phyloP scores from a whole-genome alignment of 306 rosid genomes.

The Castanea sativa region DNA sequence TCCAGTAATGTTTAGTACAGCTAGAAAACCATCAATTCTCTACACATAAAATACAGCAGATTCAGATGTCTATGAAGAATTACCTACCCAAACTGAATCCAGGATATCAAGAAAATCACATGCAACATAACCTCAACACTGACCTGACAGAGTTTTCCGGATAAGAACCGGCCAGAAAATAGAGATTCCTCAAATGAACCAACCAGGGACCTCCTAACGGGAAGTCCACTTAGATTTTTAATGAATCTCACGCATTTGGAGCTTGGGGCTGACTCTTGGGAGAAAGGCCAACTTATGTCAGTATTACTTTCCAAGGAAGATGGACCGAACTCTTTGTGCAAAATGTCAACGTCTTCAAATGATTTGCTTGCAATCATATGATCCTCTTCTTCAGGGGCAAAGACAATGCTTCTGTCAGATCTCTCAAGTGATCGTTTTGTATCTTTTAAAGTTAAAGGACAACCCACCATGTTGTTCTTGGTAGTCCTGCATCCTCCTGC shows the following conservation, averaged over 20 bases:
- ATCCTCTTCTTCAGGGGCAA: slow-evolving; percentile 41
- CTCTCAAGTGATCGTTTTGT: slow-evolving; percentile 35
- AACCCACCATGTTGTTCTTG: slow-evolving; percentile 38
- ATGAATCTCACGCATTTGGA: slow-evolving; percentile 50
- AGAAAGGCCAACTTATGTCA: slow-evolving; percentile 37
- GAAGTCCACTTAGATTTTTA: slow-evolving; percentile 82
- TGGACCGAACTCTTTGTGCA: slow-evolving; percentile 54
- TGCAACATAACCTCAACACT: slow-evolving; percentile 21
- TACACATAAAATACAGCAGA: slow-evolving; percentile 32
- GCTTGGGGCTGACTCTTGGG: slow-evolving; percentile 47
- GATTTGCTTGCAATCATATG: slow-evolving; percentile 44
- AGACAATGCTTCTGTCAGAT: slow-evolving; percentile 36
- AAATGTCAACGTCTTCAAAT: slow-evolving; percentile 57
- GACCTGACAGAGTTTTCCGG: slow-evolving; percentile 76
- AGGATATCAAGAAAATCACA: slow-evolving; percentile 18
- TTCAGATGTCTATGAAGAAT: slow-evolving; percentile 8
- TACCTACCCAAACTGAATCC: slow-evolving; percentile 14
- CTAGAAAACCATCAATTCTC: slow-evolving; percentile 92
- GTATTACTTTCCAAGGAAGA: slow-evolving; percentile 57
- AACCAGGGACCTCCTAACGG: slow-evolving; percentile 86
- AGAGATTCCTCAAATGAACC: slow-evolving; percentile 99
- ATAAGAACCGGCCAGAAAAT: slow-evolving; percentile 82
- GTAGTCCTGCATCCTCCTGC: slow-evolving; percentile 36
- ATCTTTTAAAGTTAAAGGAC: slow-evolving; percentile 34
- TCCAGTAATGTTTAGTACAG: slow-evolving; percentile 79